A percentile compares a stretch with the other conserved stretches of the same genome.
These are phyloP conservation scores for Aphanomyces astaci DNA, from an alignment of 352 stramenopile species.

Conservation along the genomic window DNA sequence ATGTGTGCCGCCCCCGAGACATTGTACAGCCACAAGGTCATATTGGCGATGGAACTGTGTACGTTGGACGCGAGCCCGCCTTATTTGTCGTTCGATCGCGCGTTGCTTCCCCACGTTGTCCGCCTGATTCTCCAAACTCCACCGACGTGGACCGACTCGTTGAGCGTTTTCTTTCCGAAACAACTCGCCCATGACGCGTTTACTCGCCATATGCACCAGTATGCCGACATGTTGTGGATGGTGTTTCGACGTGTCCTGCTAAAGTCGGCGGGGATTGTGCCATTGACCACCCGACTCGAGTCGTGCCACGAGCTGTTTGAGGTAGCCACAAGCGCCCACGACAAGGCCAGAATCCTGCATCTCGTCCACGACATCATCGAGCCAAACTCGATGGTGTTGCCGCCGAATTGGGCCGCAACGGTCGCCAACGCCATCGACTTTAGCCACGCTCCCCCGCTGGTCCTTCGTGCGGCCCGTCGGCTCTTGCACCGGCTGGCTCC, in stretches of 20 bases:
- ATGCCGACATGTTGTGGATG: slow-evolving; percentile 2
- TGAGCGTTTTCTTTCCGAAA: too few relatives aligned
- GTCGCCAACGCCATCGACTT: neutral
- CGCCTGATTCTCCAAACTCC: neutral
- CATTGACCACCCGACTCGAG: neutral
- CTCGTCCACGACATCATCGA: neutral
- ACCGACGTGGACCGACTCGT: too few relatives aligned
- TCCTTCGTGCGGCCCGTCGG: neutral
- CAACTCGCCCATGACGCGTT: neutral
- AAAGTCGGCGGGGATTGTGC: neutral
- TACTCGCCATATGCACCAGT: neutral
- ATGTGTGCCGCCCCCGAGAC: neutral
- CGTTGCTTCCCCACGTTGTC: neutral
- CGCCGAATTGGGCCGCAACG: neutral
- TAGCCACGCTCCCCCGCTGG: neutral
- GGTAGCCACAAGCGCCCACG: neutral
- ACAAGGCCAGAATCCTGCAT: slow-evolving; percentile 3
- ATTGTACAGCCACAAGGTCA: slow-evolving; percentile 11
- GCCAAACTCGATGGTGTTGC: neutral
- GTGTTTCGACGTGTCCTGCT: neutral
- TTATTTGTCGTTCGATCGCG: neutral
- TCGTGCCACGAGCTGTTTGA: neutral
- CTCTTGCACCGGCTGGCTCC: neutral
- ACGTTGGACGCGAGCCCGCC: neutral
- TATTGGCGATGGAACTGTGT: neutral